Evolutionary conservation across 139 green algal species (phyloP).

Genomic region (Desmodesmus armatus): DNA sequence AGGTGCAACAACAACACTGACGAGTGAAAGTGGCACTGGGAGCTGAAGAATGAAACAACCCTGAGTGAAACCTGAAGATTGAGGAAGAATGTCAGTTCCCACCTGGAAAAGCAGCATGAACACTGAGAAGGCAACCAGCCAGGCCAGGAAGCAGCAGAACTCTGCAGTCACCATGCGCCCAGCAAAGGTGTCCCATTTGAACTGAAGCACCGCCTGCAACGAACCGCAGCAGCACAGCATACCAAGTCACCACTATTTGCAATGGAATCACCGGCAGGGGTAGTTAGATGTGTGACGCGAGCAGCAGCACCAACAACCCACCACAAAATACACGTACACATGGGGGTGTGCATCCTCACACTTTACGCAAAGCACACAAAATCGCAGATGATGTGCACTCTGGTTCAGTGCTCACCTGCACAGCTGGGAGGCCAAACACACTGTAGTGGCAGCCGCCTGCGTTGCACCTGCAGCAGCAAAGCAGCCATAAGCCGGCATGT

Average conservation of each 20-base stretch:
- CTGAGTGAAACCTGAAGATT: not conserved
- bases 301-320: too few relatives aligned
- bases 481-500: too few relatives aligned
- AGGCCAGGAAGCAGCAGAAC: slow-evolving; percentile 56
- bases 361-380: not conserved
- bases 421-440: slow-evolving; percentile 45
- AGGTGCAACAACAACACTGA: not conserved
- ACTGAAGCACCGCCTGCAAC: slow-evolving; percentile 33
- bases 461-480: too few relatives aligned
- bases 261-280: too few relatives aligned
- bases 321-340: not conserved
- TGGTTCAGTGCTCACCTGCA: slow-evolving; percentile 40
- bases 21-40: too few relatives aligned
- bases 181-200: slow-evolving; percentile 44
- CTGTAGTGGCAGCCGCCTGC: slow-evolving; percentile 41
- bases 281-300: too few relatives aligned
- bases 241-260: too few relatives aligned
- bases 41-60: not conserved
- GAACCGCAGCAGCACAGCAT: not conserved
- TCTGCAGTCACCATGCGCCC: slow-evolving; percentile 17
- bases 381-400: not conserved
- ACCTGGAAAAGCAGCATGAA: slow-evolving; percentile 70
- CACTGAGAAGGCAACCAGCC: slow-evolving; percentile 64
- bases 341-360: not conserved
- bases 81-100: not conserved